Conservation (phyloP, 345 rosid genomes). For the Brassica nigra region DNA sequence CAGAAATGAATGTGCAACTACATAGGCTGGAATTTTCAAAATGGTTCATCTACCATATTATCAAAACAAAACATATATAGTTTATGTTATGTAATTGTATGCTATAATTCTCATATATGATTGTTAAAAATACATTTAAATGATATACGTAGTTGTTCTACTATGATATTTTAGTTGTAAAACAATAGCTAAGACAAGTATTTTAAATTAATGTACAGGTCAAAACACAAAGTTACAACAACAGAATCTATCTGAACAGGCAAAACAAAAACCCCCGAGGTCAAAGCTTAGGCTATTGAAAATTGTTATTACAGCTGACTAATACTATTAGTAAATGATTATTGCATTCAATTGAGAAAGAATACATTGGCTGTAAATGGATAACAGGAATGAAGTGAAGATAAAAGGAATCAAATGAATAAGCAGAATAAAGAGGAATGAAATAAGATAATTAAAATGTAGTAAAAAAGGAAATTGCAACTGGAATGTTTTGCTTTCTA, state of each 20-base stretch:
- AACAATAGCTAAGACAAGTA: neutral
- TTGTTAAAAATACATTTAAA: neutral
- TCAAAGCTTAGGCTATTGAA: conserved; percentile 12
- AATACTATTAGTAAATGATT: neutral
- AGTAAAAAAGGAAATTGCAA: too few species aligned
- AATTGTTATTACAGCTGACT: neutral
- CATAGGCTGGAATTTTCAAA: neutral
- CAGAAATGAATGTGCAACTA: neutral
- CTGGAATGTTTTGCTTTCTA: too few species aligned
- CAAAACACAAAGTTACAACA: conserved; percentile 6
- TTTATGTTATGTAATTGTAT: too few species aligned
- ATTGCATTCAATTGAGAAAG: neutral
- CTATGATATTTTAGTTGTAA: neutral
- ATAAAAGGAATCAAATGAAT: too few species aligned
- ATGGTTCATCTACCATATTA: neutral
- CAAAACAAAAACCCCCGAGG: neutral
- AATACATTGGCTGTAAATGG: too few species aligned
- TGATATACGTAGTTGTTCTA: neutral
- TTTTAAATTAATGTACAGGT: neutral
- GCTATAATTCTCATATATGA: neutral
- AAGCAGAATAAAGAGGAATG: too few species aligned
- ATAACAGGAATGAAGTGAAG: too few species aligned
- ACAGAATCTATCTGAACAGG: conserved; percentile 1
- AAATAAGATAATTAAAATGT: too few species aligned
- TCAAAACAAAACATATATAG: neutral